Evolutionary conservation across 306 rosid species (phyloP), one percentile per base, ranked within the genome.

Genomic region (Pyrus pyrifolia): DNA sequence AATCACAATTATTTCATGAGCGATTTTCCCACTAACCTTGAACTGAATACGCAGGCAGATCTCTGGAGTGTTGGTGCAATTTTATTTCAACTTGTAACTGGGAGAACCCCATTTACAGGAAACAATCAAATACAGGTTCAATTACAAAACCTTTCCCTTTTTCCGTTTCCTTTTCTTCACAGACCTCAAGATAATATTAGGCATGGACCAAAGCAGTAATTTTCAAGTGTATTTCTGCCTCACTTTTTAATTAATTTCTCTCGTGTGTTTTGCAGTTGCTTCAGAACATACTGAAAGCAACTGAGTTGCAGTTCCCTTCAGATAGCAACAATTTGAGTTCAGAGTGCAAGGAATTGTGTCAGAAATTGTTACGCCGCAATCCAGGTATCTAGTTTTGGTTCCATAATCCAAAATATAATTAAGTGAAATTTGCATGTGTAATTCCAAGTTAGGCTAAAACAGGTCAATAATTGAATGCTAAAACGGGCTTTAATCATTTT

Each of bases 41-140:
- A 82, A 81, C 78, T 78, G 71, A 81, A 86, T 78, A 84, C 60
- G 67, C 99, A 96, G 99, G 99, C 99, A 91, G 99, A 96, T 91
- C 99, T 96, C 86, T 96, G 99, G 99, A 96, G 99, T 67, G 99
- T 96, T 82, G 99, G 99, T 58, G 89, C 91, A 8, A 96, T 96
- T 85, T 80, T 96, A 81, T 96, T 83, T 86, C 99, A 96, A 85
- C 92, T 96, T 79, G 98, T 91, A 78, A 89, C 91, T 11, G 99
- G 98, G 77, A 88, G 82, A 86, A 91, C 99, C 60, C 99, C 99
- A 77, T 96, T 87, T 78, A 96, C 96, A 10, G 99, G 99, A 84
- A 91, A 80, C 88, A 87, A 86, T 80, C 99, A 96, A 84, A 87
- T 87, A 44, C 98, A 96, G 97, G 99, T 91, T 78, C 31, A 49